Evolutionary conservation across 1,284 basidiomycete genomes (phyloP), one percentile per base, ranked within the genome.

Genomic region (Rhodotorula sp.): DNA sequence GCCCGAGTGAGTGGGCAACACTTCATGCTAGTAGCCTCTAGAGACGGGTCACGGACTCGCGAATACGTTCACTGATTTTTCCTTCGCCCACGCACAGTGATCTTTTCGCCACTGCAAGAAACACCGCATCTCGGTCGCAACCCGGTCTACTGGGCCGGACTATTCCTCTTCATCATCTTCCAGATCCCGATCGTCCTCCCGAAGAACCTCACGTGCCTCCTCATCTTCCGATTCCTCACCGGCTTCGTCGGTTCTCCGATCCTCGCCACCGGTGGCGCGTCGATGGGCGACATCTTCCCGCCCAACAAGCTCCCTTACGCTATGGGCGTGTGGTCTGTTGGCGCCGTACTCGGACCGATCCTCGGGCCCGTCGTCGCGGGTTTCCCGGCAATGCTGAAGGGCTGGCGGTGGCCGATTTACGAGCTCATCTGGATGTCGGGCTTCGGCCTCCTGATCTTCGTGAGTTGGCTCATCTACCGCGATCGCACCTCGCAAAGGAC

Each of bases 331-430:
- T 68, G 66, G 66, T 23, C 48, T 5, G 60, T 67, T 61, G 67
- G 72, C 60, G 60, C 69, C 23, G 71, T 73, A 12, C 58, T 55
- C 28, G 75, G 73, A 2, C 75, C 72, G 56, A 59, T 63, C 21
- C 49, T 67, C 0, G 55, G 59, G n/a, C 48, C 49, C 48, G 74
- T 71, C 59, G 50, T 69, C 38, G 79, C 74, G 3, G 74, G 74
- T 14, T 78, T 75, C 52, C 77, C 79, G 1, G 79, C 74, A 4
- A 71, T 77, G 65, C 62, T 66, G 26, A 72, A 76, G 4, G 77
- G 77, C 0, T 82, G 81, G 81, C 66, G 76, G 5, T 82, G 81
- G 81, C 75, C 79, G 1, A 75, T 79, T 48, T 76, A 62, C 66
- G 74, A 75, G 72, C 70, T 80, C 19, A 62, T 80, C 12, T 78